Conservation (phyloP, 352 stramenopile genomes). For the Pythium scleroteichum region DNA sequence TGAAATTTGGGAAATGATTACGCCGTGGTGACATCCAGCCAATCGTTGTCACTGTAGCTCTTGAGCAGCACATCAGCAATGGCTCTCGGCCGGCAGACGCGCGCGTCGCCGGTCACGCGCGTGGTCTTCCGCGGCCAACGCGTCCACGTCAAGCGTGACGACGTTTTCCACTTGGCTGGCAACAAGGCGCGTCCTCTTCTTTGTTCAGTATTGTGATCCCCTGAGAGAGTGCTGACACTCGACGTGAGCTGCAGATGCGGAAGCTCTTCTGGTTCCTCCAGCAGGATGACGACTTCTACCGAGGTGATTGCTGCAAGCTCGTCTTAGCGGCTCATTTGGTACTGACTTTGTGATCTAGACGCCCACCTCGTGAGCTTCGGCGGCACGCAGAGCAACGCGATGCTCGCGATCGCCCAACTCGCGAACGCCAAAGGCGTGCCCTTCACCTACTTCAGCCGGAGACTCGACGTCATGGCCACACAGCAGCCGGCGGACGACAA, state of each 20-base stretch:
- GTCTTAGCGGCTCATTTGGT: neutral
- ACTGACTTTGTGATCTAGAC: constrained; percentile 16
- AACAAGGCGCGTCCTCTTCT: constrained; percentile 63
- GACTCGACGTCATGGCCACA: constrained; percentile 24
- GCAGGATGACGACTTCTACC: constrained; percentile 62
- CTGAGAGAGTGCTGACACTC: too few relatives aligned
- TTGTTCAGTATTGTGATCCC: too few relatives aligned
- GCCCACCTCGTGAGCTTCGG: constrained; percentile 76
- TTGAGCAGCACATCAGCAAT: neutral
- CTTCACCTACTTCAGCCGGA: constrained; percentile 86
- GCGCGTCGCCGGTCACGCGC: constrained; percentile 54
- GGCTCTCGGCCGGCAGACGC: constrained; percentile 7
- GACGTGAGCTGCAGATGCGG: constrained; percentile 63
- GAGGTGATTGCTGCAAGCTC: constrained; percentile 23
- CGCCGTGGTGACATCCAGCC: neutral
- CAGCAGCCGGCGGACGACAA: constrained; percentile 35
- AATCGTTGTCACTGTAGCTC: neutral
- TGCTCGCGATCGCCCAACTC: constrained; percentile 82
- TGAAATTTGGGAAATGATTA: constrained; percentile 3
- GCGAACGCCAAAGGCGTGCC: constrained; percentile 65
- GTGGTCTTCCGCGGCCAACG: constrained; percentile 64
- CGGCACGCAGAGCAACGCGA: constrained; percentile 84
- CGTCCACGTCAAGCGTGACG: constrained; percentile 86
- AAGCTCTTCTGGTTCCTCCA: constrained; percentile 82
- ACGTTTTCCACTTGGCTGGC: constrained; percentile 75